Base-by-base conservation (phyloP, 2,329 filamentous ascomycete species). In the Plenodomus biglobosus region DNA sequence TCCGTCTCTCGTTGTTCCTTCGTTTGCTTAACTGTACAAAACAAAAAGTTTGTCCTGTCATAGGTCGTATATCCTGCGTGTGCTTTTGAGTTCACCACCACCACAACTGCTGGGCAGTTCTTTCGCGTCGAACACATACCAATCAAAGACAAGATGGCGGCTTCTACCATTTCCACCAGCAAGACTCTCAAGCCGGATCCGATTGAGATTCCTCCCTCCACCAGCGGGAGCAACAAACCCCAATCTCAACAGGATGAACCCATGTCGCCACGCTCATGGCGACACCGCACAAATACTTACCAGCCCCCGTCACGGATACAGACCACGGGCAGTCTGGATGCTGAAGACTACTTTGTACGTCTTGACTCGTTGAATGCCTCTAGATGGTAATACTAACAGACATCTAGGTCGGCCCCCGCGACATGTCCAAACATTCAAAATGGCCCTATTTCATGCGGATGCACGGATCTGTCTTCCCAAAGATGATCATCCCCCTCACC, bases 361-460 rank as follows among this genome's bases (percentile, higher is more conserved):
- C 16, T 49, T 22, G 8, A n/a, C 2, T 66, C n/a, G n/a, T n/a
- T 20, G 18, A 16, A n/a, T 5, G 19, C 17, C n/a, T n/a, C 16
- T 18, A 11, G 15, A 19, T 10, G 27, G 6, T n/a, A 40, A n/a
- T 48, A 20, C 61, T 60, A 50, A 58, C 35, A 43, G 10, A 19
- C 4, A 2, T 8, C 18, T 37, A 71, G 68, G 49, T 64, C n/a
- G 84, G 83, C 11, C 88, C 88, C 41, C 81, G 85, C 52, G 84
- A 90, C 66, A 81, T 89, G 55, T 78, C 83, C 48, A 82, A 82
- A 62, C 87, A 91, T 70, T 90, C 86, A 17, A 90, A 88, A 77
- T 85, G 86, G 79, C 88, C 88, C 16, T 80, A 84, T 54, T 87
- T 90, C 66, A 73, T 92, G 68, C 85, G 86, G 49, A 79, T 92